Evolutionary conservation across 192 early-diverging fungal genomes (phyloP).

Genomic region (Rhizoclosmatium sp.): DNA sequence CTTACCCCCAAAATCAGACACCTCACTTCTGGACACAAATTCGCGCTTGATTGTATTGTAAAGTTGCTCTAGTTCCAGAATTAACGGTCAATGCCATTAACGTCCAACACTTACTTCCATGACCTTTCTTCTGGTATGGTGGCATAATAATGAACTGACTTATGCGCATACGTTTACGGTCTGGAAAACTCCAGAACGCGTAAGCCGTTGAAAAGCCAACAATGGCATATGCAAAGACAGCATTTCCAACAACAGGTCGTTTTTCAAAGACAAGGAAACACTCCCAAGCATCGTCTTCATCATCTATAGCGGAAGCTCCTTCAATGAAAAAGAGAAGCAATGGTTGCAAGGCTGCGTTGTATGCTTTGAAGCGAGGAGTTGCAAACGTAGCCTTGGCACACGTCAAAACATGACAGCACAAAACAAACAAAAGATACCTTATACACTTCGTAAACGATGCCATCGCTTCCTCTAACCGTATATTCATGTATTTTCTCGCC

Average conservation of each 20-base stretch:
- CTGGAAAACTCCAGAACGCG: slow-evolving; percentile 84
- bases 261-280: slow-evolving; percentile 44
- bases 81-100: too few species aligned
- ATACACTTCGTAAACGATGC: slow-evolving; percentile 74
- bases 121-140: slow-evolving; percentile 82
- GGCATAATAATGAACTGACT: slow-evolving; percentile 96
- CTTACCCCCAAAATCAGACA: slow-evolving; percentile 27
- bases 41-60: slow-evolving; percentile 29
- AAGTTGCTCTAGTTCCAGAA: slow-evolving; percentile 12
- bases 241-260: neutral
- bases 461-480: slow-evolving; percentile 46
- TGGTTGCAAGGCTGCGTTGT: slow-evolving; percentile 80
- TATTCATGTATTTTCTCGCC: slow-evolving; percentile 85
- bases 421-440: slow-evolving; percentile 50
- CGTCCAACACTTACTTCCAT: slow-evolving; percentile 66
- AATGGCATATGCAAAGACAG: slow-evolving; percentile 64
- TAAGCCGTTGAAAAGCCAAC: slow-evolving; percentile 89
- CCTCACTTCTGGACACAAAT: slow-evolving; percentile 30
- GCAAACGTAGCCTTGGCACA: slow-evolving; percentile 63
- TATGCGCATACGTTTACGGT: slow-evolving; percentile 82
- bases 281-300: slow-evolving; percentile 84
- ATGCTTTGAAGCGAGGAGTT: slow-evolving; percentile 72
- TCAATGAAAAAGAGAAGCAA: slow-evolving; percentile 90
- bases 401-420: neutral
- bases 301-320: slow-evolving; percentile 86